Evolutionary conservation across 192 early-diverging fungal genomes (phyloP), one percentile per base, ranked within the genome.

Genomic region (Paraglomus brasilianum): DNA sequence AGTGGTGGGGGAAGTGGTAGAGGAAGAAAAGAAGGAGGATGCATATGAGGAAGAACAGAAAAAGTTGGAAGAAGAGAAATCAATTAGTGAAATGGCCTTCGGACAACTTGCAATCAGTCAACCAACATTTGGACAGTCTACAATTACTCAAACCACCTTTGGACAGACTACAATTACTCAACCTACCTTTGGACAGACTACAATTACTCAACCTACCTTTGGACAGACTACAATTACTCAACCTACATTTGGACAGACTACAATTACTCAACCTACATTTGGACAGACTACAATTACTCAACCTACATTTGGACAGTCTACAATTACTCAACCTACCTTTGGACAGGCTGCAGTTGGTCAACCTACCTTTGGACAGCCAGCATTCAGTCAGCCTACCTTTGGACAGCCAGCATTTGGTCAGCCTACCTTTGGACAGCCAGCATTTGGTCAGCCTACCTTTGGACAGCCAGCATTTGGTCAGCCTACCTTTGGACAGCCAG

Each of bases 401-500:
- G 48, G 48, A n/a, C 48, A 49, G 17, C 3, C 53, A 30, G 53
- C 19, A 6, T 56, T 56, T 1, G 1, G 19, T 11, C 53, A 56
- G 21, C 21, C 53, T 10, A 21, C 21, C 11, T 56, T 56, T 56
- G 53, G 53, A 22, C 53, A 56, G 4, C 7, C 53, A 56, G 21
- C 15, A 30, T 56, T 56, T 21, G 7, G 53, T 11, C 53, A 56
- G 53, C 53, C 53, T 11, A 30, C 53, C 10, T 56, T 56, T 56
- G 53, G 53, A 22, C 53, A 56, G 6, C 1, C 21, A 10, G 53
- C 15, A 11, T 56, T 56, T 21, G 53, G 53, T 21, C 53, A 56
- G 36, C 21, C 53, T 24, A 30, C 53, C 11, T 11, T 21, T 21
- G 21, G 15, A 17, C 53, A 11, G 9, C 36, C 53, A 56, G 11